Evolutionary conservation across 192 early-diverging fungal species (phyloP).

Genomic region (Coemansia sp.): DNA sequence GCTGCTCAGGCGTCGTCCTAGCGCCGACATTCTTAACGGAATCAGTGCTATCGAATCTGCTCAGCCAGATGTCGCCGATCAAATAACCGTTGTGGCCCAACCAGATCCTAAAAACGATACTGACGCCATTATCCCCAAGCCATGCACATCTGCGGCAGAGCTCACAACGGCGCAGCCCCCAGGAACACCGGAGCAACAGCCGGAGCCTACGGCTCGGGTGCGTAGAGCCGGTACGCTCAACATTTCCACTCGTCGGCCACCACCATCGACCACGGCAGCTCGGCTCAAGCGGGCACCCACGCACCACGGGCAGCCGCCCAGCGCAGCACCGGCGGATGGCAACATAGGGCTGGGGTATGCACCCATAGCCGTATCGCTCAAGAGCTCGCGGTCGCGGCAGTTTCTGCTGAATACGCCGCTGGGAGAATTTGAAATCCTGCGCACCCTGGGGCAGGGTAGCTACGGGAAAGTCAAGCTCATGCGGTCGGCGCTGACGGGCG

Average conservation of each 20-base stretch:
- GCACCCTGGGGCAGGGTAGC: slow-evolving; percentile 53
- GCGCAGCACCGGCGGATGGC: background rate
- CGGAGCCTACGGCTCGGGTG: background rate
- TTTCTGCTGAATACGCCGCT: slow-evolving; percentile 53
- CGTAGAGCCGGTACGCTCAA: slow-evolving; percentile 1
- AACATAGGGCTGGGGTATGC: slow-evolving; percentile 6
- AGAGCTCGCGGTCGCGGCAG: slow-evolving; percentile 39
- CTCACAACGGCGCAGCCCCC: background rate
- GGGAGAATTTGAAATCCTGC: slow-evolving; percentile 49
- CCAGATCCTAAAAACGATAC: background rate
- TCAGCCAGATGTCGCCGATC: background rate
- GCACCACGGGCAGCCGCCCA: background rate
- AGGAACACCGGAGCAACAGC: background rate
- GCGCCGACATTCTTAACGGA: background rate
- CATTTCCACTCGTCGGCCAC: background rate
- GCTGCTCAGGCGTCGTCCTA: background rate
- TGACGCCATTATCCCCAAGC: background rate
- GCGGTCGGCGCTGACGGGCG: slow-evolving; percentile 44
- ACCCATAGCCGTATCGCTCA: slow-evolving; percentile 45
- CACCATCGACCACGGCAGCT: background rate
- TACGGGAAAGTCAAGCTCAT: slow-evolving; percentile 59
- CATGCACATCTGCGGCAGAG: background rate
- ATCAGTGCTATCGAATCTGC: background rate
- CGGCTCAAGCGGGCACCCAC: background rate
- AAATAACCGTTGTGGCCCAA: background rate